phyloP scores from a whole-genome alignment of 2,329 filamentous ascomycete species.

The Cladosporium sp. region DNA sequence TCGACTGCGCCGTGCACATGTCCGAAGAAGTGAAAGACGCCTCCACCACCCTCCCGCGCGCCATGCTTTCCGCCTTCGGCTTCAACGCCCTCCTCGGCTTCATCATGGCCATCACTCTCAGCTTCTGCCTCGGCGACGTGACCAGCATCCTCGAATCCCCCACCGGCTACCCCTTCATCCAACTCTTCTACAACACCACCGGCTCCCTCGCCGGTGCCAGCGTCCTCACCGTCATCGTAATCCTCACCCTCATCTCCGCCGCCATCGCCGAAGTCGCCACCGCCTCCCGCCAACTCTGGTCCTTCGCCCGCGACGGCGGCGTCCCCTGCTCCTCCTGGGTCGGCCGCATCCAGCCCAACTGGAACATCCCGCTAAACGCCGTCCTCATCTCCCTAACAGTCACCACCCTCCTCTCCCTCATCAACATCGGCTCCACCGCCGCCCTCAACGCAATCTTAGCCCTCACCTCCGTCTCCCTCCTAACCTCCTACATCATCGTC shows the following conservation, averaged over 20 bases:
- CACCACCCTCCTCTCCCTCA: conserved; percentile 38
- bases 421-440: conserved; percentile 38
- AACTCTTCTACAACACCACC: conserved; percentile 47
- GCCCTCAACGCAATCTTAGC: conserved; percentile 45
- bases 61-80: conserved; percentile 45
- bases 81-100: conserved; percentile 47
- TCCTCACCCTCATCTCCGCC: conserved; percentile 29
- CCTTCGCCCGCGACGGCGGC: conserved; percentile 40
- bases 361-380: conserved; percentile 29
- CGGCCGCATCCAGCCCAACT: conserved; percentile 24
- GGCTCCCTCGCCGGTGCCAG: conserved; percentile 40
- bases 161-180: conserved; percentile 47
- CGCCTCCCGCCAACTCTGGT: conserved; percentile 37
- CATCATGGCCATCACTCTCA: conserved; percentile 40
- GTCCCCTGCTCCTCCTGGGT: conserved; percentile 37
- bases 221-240: conserved; percentile 42
- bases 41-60: conserved; percentile 42
- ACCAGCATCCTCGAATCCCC: conserved; percentile 36
- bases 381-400: conserved; percentile 49
- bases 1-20: conserved; percentile 35
- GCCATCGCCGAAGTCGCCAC: conserved; percentile 35
- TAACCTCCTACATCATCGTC: conserved; percentile 40
- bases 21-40: conserved; percentile 49
- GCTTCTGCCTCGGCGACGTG: conserved; percentile 41
- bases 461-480: conserved; percentile 40